phyloP scores from a whole-genome alignment of 208 protist genomes.

The Crithidia mellificae region DNA sequence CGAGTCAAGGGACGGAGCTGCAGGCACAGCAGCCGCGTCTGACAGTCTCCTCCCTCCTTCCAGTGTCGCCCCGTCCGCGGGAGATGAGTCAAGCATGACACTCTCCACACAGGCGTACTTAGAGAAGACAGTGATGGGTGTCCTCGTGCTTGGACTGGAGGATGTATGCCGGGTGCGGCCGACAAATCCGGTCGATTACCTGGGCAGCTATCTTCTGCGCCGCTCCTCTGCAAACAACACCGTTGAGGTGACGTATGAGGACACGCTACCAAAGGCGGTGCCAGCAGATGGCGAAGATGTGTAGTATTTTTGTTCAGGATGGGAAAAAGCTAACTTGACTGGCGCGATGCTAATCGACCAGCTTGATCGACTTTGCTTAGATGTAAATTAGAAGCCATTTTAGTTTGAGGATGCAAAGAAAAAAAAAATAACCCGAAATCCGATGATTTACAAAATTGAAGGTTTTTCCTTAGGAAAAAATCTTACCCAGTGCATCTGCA shows the following conservation, averaged over 20 bases:
- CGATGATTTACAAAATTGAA: too few species aligned
- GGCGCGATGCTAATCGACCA: too few species aligned
- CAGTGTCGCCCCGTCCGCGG: background rate
- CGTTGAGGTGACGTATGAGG: slow-evolving; percentile 70
- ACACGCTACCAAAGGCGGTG: slow-evolving; percentile 40
- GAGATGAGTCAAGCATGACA: slow-evolving; percentile 4
- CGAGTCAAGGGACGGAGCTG: too few species aligned
- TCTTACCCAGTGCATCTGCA: too few species aligned
- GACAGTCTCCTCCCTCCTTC: slow-evolving; percentile 8
- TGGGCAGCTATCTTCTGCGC: slow-evolving; percentile 88
- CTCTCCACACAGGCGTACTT: slow-evolving; percentile 78
- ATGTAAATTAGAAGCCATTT: slow-evolving; percentile 19
- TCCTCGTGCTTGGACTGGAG: slow-evolving; percentile 85
- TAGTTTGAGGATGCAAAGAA: too few species aligned
- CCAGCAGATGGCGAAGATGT: slow-evolving; percentile 2
- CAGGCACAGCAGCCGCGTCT: background rate
- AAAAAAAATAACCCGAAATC: too few species aligned
- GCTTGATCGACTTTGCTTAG: too few species aligned
- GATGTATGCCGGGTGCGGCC: slow-evolving; percentile 88
- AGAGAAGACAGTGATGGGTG: slow-evolving; percentile 83
- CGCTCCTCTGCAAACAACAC: slow-evolving; percentile 65
- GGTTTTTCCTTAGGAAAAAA: too few species aligned
- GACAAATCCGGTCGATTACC: slow-evolving; percentile 90
- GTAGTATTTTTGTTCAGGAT: too few species aligned
- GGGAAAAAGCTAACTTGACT: too few species aligned